Percentiles rank a stretch among this genome's conserved stretches.
Evolutionary conservation across 495 filamentous ascomycete genomes (phyloP).

Genomic region (Astrothelium subdiscretum): DNA sequence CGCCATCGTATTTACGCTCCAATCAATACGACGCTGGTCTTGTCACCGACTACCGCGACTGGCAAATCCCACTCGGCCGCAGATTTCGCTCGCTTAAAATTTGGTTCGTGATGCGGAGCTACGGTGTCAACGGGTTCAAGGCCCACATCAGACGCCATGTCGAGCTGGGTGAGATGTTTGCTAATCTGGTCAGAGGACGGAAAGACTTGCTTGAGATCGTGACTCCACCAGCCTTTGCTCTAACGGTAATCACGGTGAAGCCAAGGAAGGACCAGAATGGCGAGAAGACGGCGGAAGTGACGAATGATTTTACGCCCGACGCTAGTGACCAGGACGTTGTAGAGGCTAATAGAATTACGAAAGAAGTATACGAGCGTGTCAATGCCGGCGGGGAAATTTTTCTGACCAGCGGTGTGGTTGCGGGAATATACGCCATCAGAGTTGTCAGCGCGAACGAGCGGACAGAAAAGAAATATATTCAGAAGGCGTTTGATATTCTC

Average conservation of each 20-base stretch:
- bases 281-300: not conserved
- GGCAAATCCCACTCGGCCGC: conserved; percentile 91
- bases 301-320: conserved; percentile 20
- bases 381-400: conserved; percentile 72
- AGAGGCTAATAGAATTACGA: conserved; percentile 55
- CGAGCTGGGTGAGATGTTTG: conserved; percentile 58
- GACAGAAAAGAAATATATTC: conserved; percentile 60
- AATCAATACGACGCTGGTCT: conserved; percentile 65
- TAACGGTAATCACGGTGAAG: conserved; percentile 64
- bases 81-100: conserved; percentile 90
- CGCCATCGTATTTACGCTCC: conserved; percentile 74
- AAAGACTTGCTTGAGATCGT: conserved; percentile 69
- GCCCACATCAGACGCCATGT: conserved; percentile 58
- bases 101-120: conserved; percentile 89
- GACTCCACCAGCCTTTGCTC: conserved; percentile 60
- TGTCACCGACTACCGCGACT: conserved; percentile 95
- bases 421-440: conserved; percentile 69
- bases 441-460: conserved; percentile 61
- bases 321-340: conserved; percentile 33
- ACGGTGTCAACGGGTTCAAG: conserved; percentile 70
- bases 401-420: conserved; percentile 66
- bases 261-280: conserved; percentile 13
- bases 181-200: conserved; percentile 40
- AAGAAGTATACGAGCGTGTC: conserved; percentile 64
- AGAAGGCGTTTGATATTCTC: conserved; percentile 66